Evolutionary conservation across 495 filamentous ascomycete species (phyloP), one percentile per base, ranked within the genome.

Genomic region (Xylaria grammica): DNA sequence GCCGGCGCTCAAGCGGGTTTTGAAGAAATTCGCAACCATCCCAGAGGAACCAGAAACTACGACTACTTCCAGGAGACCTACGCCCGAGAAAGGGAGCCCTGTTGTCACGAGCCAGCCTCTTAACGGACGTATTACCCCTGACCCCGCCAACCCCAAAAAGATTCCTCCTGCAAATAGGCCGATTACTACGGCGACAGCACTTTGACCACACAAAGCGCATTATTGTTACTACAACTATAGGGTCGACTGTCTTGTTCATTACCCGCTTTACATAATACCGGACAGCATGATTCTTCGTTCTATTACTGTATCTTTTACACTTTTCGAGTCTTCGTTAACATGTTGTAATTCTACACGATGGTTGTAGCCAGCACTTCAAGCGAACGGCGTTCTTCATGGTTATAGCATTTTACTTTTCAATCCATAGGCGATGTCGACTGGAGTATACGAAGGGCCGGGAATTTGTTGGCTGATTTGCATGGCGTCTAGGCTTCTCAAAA

Each of bases 1-100:
- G 26, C 91, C 90, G 5, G 89, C 90, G 22, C 80, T 97, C 50
- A 96, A 95, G 74, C 87, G 92, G 65, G 93, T 97, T 1, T 79
- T 97, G 0, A 91, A 86, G 73, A 84, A 84, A 59, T 86, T 85
- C 63, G 81, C 83, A 7, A 85, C 84, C 0, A 86, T 85, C 42
- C 75, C 72, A 1, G 84, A 86, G 67, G 84, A 86, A 65, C 76
- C 77, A 0, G 84, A 86, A 60, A 81, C 72, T 19, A 61, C 70
- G 22, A 75, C 75, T 19, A 40, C 70, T 29, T 75, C 66, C 3
- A 67, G 66, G 30, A 76, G 65, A 54, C 70, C 67, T 7, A 73
- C 75, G 8, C 73, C 74, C 0, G 71, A 74, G 26, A 74, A 72
- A 20, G 65, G 53, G 10, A 24, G 55, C 13, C 32, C 44, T 34